These are phyloP conservation scores for Aegle marmelos DNA, from an alignment of 345 rosid genomes.

Conservation along the genomic window DNA sequence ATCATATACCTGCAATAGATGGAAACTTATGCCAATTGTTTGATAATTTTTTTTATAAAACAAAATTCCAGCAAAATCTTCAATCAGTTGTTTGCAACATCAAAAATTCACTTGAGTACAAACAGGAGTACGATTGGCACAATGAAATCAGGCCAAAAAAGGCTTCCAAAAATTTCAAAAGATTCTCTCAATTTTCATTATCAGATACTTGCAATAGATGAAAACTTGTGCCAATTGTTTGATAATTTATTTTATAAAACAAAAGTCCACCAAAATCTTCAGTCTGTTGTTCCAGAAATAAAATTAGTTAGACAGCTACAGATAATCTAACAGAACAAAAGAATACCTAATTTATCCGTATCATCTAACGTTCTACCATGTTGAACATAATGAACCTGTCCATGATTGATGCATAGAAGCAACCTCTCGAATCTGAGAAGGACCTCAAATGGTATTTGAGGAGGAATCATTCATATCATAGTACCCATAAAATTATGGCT, in stretches of 20 bases:
- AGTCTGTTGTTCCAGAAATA: background rate
- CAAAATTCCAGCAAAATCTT: background rate
- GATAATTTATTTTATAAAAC: background rate
- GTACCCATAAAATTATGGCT: background rate
- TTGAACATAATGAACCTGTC: background rate
- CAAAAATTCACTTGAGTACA: background rate
- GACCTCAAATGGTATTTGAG: background rate
- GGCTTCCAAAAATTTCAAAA: background rate
- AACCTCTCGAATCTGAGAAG: background rate
- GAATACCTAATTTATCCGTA: background rate
- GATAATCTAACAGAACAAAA: background rate
- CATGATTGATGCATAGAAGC: background rate
- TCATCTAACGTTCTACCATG: slow-evolving; percentile 3
- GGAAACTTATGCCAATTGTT: background rate
- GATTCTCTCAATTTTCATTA: background rate
- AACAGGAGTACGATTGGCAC: background rate
- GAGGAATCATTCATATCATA: background rate
- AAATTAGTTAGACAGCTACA: background rate
- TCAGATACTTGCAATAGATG: background rate
- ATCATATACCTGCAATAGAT: background rate
- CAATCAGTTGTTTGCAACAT: background rate
- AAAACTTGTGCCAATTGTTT: background rate
- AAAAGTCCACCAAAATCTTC: background rate
- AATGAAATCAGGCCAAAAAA: background rate
- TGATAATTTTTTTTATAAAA: background rate